Percentiles rank a stretch among this genome's conserved stretches.
Conservation (phyloP, 805 yeast species). For the Zygosaccharomyces bailii region DNA sequence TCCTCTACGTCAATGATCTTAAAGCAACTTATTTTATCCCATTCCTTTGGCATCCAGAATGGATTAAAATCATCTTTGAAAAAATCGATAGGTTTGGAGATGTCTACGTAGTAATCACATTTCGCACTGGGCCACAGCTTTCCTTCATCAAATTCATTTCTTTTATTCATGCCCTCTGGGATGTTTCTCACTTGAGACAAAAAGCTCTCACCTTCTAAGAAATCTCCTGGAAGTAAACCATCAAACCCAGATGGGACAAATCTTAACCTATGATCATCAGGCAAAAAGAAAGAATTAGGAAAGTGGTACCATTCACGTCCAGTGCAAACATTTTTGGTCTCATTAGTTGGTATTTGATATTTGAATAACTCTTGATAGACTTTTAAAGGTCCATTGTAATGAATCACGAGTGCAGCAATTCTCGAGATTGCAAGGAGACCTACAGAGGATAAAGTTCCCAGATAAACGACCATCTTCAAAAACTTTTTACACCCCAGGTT, state of each 20-base stretch:
- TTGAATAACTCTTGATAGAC: constrained; percentile 44
- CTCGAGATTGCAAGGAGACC: constrained; percentile 45
- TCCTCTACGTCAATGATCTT: constrained; percentile 50
- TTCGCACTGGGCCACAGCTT: constrained; percentile 46
- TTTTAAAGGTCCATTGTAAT: constrained; percentile 70
- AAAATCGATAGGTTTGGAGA: constrained; percentile 45
- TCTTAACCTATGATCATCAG: constrained; percentile 55
- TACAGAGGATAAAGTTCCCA: constrained; percentile 7
- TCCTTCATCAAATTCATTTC: constrained; percentile 59
- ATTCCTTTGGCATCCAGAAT: constrained; percentile 30
- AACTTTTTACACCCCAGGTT: constrained; percentile 11
- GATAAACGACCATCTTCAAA: constrained; percentile 20
- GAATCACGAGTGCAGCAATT: constrained; percentile 54
- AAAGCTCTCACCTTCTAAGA: constrained; percentile 44
- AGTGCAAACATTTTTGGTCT: constrained; percentile 61
- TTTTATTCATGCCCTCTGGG: constrained; percentile 72
- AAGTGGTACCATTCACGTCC: constrained; percentile 95
- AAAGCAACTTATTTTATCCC: constrained; percentile 50
- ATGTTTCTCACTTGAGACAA: constrained; percentile 42
- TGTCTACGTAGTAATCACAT: constrained; percentile 74
- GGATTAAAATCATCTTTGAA: constrained; percentile 43
- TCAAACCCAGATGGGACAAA: constrained; percentile 77
- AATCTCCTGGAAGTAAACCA: constrained; percentile 88
- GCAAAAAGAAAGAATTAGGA: constrained; percentile 83
- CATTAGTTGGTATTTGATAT: constrained; percentile 32